These are phyloP conservation scores for Ophiostoma populinum DNA, from an alignment of 2,329 filamentous ascomycete species.

Conservation along the genomic window DNA sequence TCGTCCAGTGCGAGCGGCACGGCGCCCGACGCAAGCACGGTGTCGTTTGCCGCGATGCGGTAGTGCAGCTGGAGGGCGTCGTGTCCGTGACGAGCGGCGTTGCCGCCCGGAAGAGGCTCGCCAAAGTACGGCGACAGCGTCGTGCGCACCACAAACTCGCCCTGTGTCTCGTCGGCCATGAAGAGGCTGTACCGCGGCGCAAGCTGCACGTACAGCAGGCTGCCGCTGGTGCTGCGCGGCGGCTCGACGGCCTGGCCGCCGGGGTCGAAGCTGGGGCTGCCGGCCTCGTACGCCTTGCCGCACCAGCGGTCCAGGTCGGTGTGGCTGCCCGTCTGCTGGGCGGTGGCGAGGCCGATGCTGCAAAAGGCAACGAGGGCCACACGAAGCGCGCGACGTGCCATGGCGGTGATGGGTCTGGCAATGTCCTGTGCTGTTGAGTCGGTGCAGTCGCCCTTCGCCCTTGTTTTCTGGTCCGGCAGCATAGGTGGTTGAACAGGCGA, in stretches of 20 bases:
- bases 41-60: constrained; percentile 17
- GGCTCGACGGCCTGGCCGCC: constrained; percentile 26
- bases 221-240: constrained; percentile 14
- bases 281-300: constrained; percentile 27
- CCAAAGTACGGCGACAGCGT: constrained; percentile 24
- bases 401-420: too few species aligned
- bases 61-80: constrained; percentile 14
- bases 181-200: constrained; percentile 29
- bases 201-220: constrained; percentile 26
- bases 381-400: background rate
- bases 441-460: background rate
- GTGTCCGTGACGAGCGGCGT: background rate
- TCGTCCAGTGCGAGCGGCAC: constrained; percentile 17
- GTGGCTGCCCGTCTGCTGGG: constrained; percentile 22
- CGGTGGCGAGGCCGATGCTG: background rate
- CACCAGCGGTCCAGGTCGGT: constrained; percentile 29
- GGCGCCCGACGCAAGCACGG: constrained; percentile 18
- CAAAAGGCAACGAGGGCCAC: background rate
- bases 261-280: constrained; percentile 25
- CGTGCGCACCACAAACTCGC: constrained; percentile 27
- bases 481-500: too few species aligned
- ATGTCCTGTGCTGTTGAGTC: too few species aligned
- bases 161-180: constrained; percentile 22
- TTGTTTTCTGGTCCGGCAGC: too few species aligned
- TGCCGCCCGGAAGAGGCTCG: constrained; percentile 16